Conservation (phyloP, 306 rosid species). For the cucumber (Cucumis sativus) region DNA sequence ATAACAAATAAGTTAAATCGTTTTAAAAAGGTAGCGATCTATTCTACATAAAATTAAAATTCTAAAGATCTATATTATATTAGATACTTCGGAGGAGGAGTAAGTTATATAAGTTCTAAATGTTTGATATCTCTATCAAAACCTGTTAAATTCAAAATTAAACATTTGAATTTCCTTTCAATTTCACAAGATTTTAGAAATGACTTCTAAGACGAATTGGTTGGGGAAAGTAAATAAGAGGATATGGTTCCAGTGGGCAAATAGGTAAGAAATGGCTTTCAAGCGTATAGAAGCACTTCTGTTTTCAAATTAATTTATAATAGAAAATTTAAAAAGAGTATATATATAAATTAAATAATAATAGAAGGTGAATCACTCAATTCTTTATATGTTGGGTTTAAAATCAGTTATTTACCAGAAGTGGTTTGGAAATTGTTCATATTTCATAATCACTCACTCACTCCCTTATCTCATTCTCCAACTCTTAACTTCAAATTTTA, state of each 20-base stretch:
- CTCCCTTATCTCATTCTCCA: background rate
- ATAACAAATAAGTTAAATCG: too few species aligned
- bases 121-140: background rate
- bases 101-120: too few species aligned
- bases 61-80: background rate
- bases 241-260: background rate
- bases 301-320: background rate
- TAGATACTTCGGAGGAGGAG: background rate
- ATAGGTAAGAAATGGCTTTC: conserved; percentile 2
- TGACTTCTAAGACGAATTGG: background rate
- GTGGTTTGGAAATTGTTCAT: background rate
- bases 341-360: too few species aligned
- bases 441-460: background rate
- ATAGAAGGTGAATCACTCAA: background rate
- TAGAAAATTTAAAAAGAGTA: too few species aligned
- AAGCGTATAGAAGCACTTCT: background rate
- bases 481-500: background rate
- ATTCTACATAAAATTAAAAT: too few species aligned
- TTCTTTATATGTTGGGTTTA: background rate
- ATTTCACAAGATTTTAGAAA: background rate
- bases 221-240: background rate
- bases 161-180: background rate
- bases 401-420: conserved; percentile 6
- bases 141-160: background rate
- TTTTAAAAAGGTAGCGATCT: too few species aligned